These are phyloP conservation scores for Claviceps pazoutovae DNA, from an alignment of 2,329 filamentous ascomycete genomes.

Conservation along the genomic window DNA sequence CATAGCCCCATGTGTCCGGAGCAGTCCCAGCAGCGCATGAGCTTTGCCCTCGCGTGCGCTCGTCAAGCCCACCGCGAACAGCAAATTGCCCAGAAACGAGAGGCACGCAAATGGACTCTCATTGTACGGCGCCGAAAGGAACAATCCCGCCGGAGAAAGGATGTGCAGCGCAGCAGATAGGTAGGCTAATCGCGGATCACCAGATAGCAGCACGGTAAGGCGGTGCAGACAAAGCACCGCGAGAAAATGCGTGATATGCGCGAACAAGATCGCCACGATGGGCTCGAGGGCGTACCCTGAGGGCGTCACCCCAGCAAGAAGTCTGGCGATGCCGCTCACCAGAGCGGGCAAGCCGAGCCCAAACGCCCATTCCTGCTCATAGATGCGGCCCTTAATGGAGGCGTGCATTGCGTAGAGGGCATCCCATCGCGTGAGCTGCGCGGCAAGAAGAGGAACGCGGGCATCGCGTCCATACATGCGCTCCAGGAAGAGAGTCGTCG, in stretches of 20 bases:
- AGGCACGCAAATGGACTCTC: slow-evolving; percentile 70
- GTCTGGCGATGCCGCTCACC: slow-evolving; percentile 19
- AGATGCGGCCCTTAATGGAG: slow-evolving; percentile 50
- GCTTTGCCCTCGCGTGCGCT: not conserved
- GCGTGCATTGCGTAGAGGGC: slow-evolving; percentile 59
- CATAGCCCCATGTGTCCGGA: slow-evolving; percentile 32
- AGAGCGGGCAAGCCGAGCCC: slow-evolving; percentile 34
- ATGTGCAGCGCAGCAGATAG: slow-evolving; percentile 62
- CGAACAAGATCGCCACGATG: slow-evolving; percentile 49
- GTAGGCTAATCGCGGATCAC: slow-evolving; percentile 43
- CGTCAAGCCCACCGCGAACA: slow-evolving; percentile 43
- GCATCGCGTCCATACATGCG: slow-evolving; percentile 19
- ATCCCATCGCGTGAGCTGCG: slow-evolving; percentile 64
- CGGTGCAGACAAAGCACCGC: slow-evolving; percentile 60
- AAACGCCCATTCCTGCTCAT: slow-evolving; percentile 82
- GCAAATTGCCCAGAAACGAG: slow-evolving; percentile 57
- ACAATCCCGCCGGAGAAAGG: slow-evolving; percentile 75
- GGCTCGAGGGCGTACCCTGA: slow-evolving; percentile 19
- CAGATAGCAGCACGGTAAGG: slow-evolving; percentile 45
- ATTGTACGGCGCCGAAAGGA: slow-evolving; percentile 74
- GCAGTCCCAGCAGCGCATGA: not conserved
- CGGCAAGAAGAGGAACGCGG: slow-evolving; percentile 31
- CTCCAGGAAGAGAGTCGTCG: slow-evolving; percentile 37
- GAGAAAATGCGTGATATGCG: slow-evolving; percentile 61
- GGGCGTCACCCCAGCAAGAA: slow-evolving; percentile 5